Conservation (phyloP, 225 moss, liverwort and hornwort genomes). For the Antitrichia curtipendula region DNA sequence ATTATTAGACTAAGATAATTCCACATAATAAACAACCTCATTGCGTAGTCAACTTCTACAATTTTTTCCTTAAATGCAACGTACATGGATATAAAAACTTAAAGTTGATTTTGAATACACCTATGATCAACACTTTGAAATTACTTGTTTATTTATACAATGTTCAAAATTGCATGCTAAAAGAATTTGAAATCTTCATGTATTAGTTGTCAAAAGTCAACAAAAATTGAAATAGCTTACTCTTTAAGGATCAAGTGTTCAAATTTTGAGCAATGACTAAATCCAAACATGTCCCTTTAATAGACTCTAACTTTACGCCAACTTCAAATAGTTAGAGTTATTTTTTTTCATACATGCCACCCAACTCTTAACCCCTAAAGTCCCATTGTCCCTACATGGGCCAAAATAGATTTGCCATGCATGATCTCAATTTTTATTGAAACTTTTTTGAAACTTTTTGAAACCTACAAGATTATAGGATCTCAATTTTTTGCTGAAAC, state of each 20-base stretch:
- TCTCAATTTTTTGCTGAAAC: no score
- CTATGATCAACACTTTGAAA: not conserved
- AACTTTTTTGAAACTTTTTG: no score
- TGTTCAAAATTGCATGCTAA: not conserved
- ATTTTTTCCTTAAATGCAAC: not conserved
- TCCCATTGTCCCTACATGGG: no score
- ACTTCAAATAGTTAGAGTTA: not conserved
- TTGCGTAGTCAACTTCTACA: rapidly evolving
- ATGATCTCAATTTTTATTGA: no score
- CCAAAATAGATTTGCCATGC: no score
- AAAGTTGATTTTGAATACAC: not conserved
- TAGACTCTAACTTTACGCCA: not conserved
- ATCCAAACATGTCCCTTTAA: not conserved
- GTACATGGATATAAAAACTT: not conserved
- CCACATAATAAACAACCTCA: no score
- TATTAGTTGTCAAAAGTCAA: not conserved
- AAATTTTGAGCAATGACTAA: not conserved
- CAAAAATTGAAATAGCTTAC: not conserved
- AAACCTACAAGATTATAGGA: no score
- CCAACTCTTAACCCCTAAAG: no score
- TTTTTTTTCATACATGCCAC: not conserved
- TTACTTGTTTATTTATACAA: not conserved
- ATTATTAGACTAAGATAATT: not conserved
- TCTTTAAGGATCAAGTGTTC: not conserved
- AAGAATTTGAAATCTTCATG: not conserved